These are phyloP conservation scores for Alternaria burnsii DNA, from an alignment of 2,329 filamentous ascomycete species.

Conservation along the genomic window DNA sequence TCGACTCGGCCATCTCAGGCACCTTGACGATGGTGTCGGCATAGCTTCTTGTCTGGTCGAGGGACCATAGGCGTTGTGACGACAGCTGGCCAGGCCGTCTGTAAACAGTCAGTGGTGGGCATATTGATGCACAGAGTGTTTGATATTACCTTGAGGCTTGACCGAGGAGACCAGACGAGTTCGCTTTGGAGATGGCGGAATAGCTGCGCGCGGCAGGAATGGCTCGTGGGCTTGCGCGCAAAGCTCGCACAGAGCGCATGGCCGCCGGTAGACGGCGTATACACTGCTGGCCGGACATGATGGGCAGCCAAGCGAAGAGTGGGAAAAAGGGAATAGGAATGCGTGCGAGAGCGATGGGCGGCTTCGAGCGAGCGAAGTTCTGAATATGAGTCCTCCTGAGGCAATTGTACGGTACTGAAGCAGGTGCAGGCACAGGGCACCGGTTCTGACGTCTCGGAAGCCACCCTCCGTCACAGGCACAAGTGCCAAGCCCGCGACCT, in stretches of 20 bases:
- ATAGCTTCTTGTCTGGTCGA: constrained; percentile 49
- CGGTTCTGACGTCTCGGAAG: constrained; percentile 41
- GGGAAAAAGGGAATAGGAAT: constrained; percentile 18
- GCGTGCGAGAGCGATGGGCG: constrained; percentile 17
- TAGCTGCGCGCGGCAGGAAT: constrained; percentile 44
- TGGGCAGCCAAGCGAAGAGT: constrained; percentile 18
- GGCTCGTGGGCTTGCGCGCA: constrained; percentile 42
- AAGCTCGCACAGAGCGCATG: constrained; percentile 40
- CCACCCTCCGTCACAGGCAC: constrained; percentile 34
- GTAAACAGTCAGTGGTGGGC: constrained; percentile 21
- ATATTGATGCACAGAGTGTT: not conserved
- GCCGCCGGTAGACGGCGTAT: constrained; percentile 46
- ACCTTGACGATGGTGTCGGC: constrained; percentile 92
- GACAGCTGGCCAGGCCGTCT: constrained; percentile 44
- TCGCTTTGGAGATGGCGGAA: constrained; percentile 45
- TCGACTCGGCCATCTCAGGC: constrained; percentile 97
- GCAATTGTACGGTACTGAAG: constrained; percentile 36
- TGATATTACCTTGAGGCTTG: constrained; percentile 38
- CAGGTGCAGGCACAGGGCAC: constrained; percentile 26
- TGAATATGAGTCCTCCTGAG: constrained; percentile 25
- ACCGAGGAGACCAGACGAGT: constrained; percentile 43
- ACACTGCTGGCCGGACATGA: constrained; percentile 51
- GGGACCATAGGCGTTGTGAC: constrained; percentile 34
- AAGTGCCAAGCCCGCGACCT: constrained; percentile 39
- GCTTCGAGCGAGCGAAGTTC: constrained; percentile 12